These are phyloP conservation scores for Xylariomycetidae sp. DNA, from an alignment of 2,329 filamentous ascomycete genomes.

Conservation along the genomic window DNA sequence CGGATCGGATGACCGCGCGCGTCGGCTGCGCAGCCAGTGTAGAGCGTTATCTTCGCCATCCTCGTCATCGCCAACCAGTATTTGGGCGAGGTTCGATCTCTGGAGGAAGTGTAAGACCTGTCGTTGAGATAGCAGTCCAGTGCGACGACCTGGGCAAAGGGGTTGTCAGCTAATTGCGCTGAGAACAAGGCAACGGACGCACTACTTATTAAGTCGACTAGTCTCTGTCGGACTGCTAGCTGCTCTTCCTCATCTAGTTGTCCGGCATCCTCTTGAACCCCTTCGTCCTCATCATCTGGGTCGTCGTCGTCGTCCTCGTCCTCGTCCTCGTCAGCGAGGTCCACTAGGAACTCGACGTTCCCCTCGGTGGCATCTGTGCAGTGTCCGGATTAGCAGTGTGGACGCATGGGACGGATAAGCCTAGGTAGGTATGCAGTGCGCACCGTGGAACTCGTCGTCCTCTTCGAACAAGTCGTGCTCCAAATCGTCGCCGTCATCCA, in stretches of 20 bases:
- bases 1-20: slow-evolving; percentile 39
- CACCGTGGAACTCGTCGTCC: slow-evolving; percentile 29
- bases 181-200: slow-evolving; percentile 16
- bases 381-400: slow-evolving; percentile 9
- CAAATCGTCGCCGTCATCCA: slow-evolving; percentile 18
- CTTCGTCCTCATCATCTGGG: too few species aligned
- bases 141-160: slow-evolving; percentile 17
- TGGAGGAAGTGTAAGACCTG: slow-evolving; percentile 38
- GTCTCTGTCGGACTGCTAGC: slow-evolving; percentile 12
- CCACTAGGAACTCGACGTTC: slow-evolving; percentile 22
- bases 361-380: slow-evolving; percentile 24
- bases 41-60: slow-evolving; percentile 26
- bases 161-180: slow-evolving; percentile 20
- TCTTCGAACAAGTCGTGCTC: slow-evolving; percentile 18
- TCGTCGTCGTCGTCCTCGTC: slow-evolving; percentile 13
- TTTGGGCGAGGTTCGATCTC: slow-evolving; percentile 31
- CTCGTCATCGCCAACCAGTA: slow-evolving; percentile 29
- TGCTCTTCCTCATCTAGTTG: slow-evolving; percentile 13
- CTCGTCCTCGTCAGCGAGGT: slow-evolving; percentile 26
- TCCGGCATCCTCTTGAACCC: slow-evolving; percentile 14
- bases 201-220: slow-evolving; percentile 27
- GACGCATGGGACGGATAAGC: background rate
- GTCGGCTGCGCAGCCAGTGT: background rate
- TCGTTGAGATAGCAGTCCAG: slow-evolving; percentile 24
- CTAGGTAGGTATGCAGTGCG: slow-evolving; percentile 1